These are phyloP conservation scores for Lavandula angustifolia DNA, from an alignment of 257 asterid genomes.

Conservation along the genomic window DNA sequence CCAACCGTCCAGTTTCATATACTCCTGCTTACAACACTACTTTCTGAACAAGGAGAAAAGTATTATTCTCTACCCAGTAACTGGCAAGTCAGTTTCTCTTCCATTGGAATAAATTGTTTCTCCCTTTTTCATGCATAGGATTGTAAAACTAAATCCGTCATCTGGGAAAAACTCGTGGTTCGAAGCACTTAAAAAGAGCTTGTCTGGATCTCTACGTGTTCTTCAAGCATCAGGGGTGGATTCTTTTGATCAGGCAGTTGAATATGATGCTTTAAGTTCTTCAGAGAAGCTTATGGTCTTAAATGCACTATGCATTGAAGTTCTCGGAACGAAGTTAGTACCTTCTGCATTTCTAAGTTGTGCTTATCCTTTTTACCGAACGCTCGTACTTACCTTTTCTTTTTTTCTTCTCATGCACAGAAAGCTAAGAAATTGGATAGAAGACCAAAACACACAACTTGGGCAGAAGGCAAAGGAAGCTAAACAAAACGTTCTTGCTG, in stretches of 20 bases:
- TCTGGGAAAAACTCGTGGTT: constrained; percentile 53
- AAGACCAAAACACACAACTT: constrained; percentile 40
- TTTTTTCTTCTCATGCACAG: constrained; percentile 35
- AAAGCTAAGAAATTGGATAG: constrained; percentile 65
- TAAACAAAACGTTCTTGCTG: constrained; percentile 47
- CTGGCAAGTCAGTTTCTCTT: constrained; percentile 21
- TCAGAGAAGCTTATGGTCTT: constrained; percentile 61
- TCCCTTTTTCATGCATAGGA: constrained; percentile 35
- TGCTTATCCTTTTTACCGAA: constrained; percentile 9
- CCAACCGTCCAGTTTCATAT: constrained; percentile 51
- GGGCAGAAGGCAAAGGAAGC: constrained; percentile 51
- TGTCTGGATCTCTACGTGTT: constrained; percentile 46
- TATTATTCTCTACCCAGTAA: constrained; percentile 33
- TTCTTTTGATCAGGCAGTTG: constrained; percentile 39
- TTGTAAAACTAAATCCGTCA: constrained; percentile 31
- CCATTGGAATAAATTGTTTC: constrained; percentile 6
- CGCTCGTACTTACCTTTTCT: constrained; percentile 13
- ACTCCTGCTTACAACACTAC: constrained; percentile 49
- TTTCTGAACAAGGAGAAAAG: constrained; percentile 53
- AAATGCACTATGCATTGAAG: constrained; percentile 66
- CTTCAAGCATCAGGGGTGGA: constrained; percentile 40
- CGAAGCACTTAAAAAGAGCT: constrained; percentile 42
- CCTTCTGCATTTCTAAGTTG: constrained; percentile 24
- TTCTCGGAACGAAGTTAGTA: constrained; percentile 65
- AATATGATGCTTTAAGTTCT: constrained; percentile 53